Evolutionary conservation across 306 rosid species (phyloP).

Genomic region (Biancaea sappan): DNA sequence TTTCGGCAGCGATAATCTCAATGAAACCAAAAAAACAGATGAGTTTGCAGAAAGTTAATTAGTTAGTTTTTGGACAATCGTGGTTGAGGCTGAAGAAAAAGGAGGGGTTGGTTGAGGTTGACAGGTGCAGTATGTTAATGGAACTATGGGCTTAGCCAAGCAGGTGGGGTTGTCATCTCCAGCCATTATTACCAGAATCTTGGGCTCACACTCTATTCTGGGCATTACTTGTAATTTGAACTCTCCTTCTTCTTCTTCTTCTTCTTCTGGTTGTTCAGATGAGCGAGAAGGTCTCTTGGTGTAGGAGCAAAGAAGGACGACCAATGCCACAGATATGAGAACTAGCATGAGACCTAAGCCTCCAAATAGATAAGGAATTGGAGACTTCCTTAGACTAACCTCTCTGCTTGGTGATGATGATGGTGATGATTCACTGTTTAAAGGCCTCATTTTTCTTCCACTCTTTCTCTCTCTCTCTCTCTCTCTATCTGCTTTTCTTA

Average conservation of each 20-base stretch:
- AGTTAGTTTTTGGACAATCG: not conserved
- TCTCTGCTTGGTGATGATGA: not conserved
- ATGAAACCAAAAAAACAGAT: not conserved
- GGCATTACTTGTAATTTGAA: slow-evolving; percentile 8
- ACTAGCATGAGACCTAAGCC: slow-evolving; percentile 42
- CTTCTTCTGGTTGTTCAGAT: not conserved
- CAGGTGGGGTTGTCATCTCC: slow-evolving; percentile 9
- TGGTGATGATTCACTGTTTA: slow-evolving; percentile 12
- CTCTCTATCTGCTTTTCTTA: too few relatives aligned
- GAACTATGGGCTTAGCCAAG: slow-evolving; percentile 1
- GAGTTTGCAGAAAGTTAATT: not conserved
- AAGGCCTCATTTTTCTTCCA: not conserved
- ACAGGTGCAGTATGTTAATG: slow-evolving; percentile 12
- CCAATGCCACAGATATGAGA: slow-evolving; percentile 50
- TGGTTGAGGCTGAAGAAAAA: not conserved
- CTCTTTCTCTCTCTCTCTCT: not conserved
- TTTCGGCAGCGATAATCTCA: too few relatives aligned
- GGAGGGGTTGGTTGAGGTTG: not conserved
- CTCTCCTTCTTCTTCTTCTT: not conserved
- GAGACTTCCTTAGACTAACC: slow-evolving; percentile 47
- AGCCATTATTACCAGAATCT: slow-evolving; percentile 22
- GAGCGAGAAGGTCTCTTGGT: not conserved
- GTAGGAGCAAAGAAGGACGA: slow-evolving; percentile 47
- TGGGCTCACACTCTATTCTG: slow-evolving; percentile 10
- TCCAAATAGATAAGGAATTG: slow-evolving; percentile 57